Base-by-base conservation (phyloP, 1,284 basidiomycete genomes). In the Cystobasidium slooffiae region DNA sequence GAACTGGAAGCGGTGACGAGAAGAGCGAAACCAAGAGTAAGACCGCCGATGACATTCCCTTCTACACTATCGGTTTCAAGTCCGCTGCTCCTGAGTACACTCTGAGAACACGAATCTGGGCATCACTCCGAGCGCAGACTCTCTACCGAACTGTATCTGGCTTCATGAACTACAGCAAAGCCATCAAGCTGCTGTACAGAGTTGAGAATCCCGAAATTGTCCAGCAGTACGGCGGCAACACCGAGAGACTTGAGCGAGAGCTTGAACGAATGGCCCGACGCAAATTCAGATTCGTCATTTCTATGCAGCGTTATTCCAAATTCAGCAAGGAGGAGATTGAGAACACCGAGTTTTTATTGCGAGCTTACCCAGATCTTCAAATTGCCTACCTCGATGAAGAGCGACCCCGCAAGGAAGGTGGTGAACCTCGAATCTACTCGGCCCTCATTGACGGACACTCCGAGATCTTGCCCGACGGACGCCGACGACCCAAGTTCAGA, bases 141-240 rank as follows among this genome's bases (percentile, higher is more conserved):
- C 88, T 99, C 44, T 99, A 99, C 84, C 90, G 97, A 79, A 99
- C 96, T 22, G 95, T 99, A 18, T 97, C 97, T 59, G 97, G 96
- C 67, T 98, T 99, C 90, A 99, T 99, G 97, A 99, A 99, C 86
- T 99, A 99, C 84, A 90, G 92, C 80, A 99, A 99, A 87, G 96
- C 97, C 20, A 98, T 99, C 88, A 99, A 99, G 84, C 87, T 99
- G n/a, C 88, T 99, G 41, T 97, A 98, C 84, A 94, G 96, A 78
- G 96, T 99, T 72, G 97, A 99, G 85, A 99, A 98, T 85, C 97
- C 96, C 24, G 96, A 98, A 83, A 92, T 99, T 63, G 96, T 99
- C 5, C 95, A 97, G 84, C 87, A 92, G 68, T 97, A 94, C 80
- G 96, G 96, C 68, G 94, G 95, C 55, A 99, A 99, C 84, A 97